These are phyloP conservation scores for Candida chauliodis DNA, from an alignment of 805 yeast species.

Conservation along the genomic window DNA sequence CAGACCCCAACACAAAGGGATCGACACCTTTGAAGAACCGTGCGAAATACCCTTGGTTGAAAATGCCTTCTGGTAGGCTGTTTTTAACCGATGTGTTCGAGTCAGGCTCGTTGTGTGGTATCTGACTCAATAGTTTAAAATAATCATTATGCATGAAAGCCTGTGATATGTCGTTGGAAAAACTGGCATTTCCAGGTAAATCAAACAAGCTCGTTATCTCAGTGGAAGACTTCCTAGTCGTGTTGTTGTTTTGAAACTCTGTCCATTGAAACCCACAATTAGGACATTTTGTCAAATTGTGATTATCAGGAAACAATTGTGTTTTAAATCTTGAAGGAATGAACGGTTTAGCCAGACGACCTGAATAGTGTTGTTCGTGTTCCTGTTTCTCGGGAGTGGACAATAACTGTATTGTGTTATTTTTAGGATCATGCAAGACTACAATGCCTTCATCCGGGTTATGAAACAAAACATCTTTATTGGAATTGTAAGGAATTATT, in stretches of 20 bases:
- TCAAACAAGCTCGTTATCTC: constrained; percentile 1
- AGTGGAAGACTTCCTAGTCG: neutral
- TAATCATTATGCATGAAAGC: constrained; percentile 35
- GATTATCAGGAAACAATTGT: constrained; percentile 1
- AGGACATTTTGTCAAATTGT: constrained; percentile 19
- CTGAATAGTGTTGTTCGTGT: neutral
- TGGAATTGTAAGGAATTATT: constrained; percentile 33
- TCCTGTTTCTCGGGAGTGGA: constrained; percentile 10
- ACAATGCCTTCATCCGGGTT: constrained; percentile 32
- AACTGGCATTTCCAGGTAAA: neutral
- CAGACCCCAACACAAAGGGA: constrained; percentile 61
- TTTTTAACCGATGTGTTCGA: constrained; percentile 1
- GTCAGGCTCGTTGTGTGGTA: constrained; percentile 14
- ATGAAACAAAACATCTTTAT: constrained; percentile 30
- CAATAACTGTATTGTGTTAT: constrained; percentile 26
- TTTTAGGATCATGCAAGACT: constrained; percentile 31
- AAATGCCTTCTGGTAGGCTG: constrained; percentile 51
- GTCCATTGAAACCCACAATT: constrained; percentile 30
- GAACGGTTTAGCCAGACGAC: too few relatives aligned
- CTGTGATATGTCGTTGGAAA: constrained; percentile 8
- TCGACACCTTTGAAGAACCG: constrained; percentile 64
- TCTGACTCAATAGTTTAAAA: constrained; percentile 30
- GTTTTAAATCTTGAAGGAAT: neutral
- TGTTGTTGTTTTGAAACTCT: constrained; percentile 8
- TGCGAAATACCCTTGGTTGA: constrained; percentile 78